Conservation (phyloP, 257 asterid genomes). For the Agastache rugosa region DNA sequence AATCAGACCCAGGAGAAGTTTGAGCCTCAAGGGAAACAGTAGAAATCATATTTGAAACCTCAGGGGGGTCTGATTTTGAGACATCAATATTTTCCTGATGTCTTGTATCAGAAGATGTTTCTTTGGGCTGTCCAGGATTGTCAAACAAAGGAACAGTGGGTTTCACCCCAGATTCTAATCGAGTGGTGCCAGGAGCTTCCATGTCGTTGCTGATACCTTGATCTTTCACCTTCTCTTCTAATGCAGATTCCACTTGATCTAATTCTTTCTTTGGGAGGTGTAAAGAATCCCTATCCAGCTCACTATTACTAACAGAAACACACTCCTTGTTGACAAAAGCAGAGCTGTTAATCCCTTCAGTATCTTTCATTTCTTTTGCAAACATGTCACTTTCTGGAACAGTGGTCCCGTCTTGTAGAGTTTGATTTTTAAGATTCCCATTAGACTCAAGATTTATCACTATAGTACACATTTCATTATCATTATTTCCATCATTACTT, state of each 20-base stretch:
- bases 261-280: slow-evolving; percentile 44
- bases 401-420: slow-evolving; percentile 40
- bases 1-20: slow-evolving; percentile 44
- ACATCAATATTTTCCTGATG: slow-evolving; percentile 43
- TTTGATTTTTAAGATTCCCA: slow-evolving; percentile 43
- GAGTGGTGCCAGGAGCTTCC: slow-evolving; percentile 44
- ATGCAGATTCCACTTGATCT: slow-evolving; percentile 44
- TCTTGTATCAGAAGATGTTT: slow-evolving; percentile 40
- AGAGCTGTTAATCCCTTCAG: slow-evolving; percentile 45
- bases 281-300: slow-evolving; percentile 48
- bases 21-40: slow-evolving; percentile 48
- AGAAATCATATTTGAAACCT: slow-evolving; percentile 44
- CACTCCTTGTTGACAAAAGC: slow-evolving; percentile 42
- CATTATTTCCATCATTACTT: slow-evolving; percentile 53
- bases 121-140: slow-evolving; percentile 39
- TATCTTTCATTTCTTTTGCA: slow-evolving; percentile 50
- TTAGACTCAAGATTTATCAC: slow-evolving; percentile 45
- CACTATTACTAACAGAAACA: slow-evolving; percentile 47
- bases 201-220: slow-evolving; percentile 39
- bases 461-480: slow-evolving; percentile 45
- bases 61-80: slow-evolving; percentile 45
- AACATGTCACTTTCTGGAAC: slow-evolving; percentile 43
- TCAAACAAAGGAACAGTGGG: slow-evolving; percentile 38
- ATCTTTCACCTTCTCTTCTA: slow-evolving; percentile 48
- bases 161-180: slow-evolving; percentile 52